Percentiles rank a stretch among this genome's conserved stretches.
Conservation (phyloP, 257 asterid genomes). For the Lycium ferocissimum region DNA sequence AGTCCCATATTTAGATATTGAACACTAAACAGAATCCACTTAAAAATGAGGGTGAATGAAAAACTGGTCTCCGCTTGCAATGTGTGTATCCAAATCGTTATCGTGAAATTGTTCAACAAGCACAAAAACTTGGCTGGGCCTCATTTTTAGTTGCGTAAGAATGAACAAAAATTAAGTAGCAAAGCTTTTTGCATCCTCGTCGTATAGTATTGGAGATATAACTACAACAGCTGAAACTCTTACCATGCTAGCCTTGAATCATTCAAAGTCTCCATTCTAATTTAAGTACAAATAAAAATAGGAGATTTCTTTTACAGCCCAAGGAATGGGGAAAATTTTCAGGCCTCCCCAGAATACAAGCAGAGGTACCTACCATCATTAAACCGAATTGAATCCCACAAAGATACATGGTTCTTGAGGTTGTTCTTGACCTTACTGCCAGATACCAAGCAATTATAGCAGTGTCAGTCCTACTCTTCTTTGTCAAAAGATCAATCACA, state of each 20-base stretch:
- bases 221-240: slow-evolving; percentile 35
- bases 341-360: slow-evolving; percentile 41
- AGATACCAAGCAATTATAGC: slow-evolving; percentile 22
- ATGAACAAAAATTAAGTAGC: slow-evolving; percentile 13
- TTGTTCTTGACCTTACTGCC: slow-evolving; percentile 30
- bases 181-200: slow-evolving; percentile 21
- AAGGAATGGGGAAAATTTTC: slow-evolving; percentile 41
- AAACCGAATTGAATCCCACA: slow-evolving; percentile 29
- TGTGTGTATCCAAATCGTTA: slow-evolving; percentile 17
- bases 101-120: not conserved
- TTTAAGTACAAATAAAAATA: slow-evolving; percentile 35
- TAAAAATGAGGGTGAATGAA: not conserved
- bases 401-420: slow-evolving; percentile 29
- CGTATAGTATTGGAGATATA: slow-evolving; percentile 28
- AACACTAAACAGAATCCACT: not conserved
- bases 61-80: not conserved
- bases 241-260: slow-evolving; percentile 37
- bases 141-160: slow-evolving; percentile 32
- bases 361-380: slow-evolving; percentile 45
- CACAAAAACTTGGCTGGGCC: slow-evolving; percentile 6
- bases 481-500: slow-evolving; percentile 57
- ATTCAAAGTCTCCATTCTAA: slow-evolving; percentile 47
- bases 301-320: slow-evolving; percentile 42
- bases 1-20: not conserved
- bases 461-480: slow-evolving; percentile 21